Conservation (phyloP, 305 asterid genomes). For the Striga hermonthica region DNA sequence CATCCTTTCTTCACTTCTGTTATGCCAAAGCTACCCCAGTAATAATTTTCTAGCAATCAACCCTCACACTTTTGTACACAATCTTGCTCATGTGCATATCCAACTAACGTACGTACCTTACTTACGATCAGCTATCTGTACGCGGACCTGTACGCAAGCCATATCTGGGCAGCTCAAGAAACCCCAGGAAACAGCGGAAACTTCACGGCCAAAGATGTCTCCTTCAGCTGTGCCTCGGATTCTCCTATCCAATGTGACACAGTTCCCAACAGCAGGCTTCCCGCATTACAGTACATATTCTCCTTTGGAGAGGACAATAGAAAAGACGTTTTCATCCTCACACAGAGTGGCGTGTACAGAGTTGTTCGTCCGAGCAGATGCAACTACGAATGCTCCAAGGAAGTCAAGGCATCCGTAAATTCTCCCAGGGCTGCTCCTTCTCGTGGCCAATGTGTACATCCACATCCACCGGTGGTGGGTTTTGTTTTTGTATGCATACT, state of each 20-base stretch:
- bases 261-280: constrained; percentile 64
- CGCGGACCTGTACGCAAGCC: constrained; percentile 75
- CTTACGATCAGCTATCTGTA: constrained; percentile 65
- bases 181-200: constrained; percentile 76
- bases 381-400: constrained; percentile 63
- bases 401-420: constrained; percentile 36
- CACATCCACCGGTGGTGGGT: constrained; percentile 31
- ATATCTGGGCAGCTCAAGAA: constrained; percentile 81
- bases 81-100: not conserved
- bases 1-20: not conserved
- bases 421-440: constrained; percentile 47
- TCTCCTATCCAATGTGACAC: constrained; percentile 76
- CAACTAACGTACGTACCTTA: constrained; percentile 23
- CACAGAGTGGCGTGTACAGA: constrained; percentile 72
- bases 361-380: constrained; percentile 78
- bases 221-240: constrained; percentile 78
- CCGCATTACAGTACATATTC: constrained; percentile 75
- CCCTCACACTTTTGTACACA: constrained; percentile 2
- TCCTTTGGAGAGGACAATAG: constrained; percentile 84
- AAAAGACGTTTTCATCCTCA: constrained; percentile 60
- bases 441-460: constrained; percentile 33
- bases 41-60: not conserved
- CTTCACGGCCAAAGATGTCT: constrained; percentile 51
- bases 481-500: constrained; percentile 35
- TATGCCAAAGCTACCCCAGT: not conserved